Conservation (phyloP, 2,329 filamentous ascomycete genomes). For the Botryotinia convoluta region DNA sequence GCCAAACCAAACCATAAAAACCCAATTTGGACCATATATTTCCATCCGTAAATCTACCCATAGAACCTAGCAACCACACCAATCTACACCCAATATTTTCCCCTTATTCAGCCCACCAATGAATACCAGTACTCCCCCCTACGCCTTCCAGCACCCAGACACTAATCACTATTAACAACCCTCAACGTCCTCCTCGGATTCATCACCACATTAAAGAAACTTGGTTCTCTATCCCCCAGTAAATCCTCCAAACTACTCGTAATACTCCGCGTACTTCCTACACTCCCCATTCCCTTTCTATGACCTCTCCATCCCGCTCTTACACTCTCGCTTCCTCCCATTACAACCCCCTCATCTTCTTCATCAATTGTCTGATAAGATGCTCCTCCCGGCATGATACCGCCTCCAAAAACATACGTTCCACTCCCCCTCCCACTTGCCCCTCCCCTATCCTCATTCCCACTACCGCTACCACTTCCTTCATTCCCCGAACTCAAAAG, state of each 20-base stretch:
- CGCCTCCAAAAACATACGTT: constrained; percentile 27
- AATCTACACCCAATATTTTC: neutral
- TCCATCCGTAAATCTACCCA: neutral
- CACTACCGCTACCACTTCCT: constrained; percentile 15
- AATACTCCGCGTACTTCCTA: constrained; percentile 32
- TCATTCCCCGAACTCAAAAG: neutral
- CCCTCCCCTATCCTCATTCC: constrained; percentile 1
- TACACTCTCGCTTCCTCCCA: constrained; percentile 20
- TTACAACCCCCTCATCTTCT: constrained; percentile 30
- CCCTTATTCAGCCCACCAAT: neutral
- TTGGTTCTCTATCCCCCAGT: constrained; percentile 62
- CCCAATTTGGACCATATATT: neutral
- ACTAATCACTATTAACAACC: constrained; percentile 56
- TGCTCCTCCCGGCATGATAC: constrained; percentile 27
- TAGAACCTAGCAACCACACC: neutral
- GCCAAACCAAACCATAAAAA: neutral
- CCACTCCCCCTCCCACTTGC: neutral
- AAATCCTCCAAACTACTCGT: constrained; percentile 52
- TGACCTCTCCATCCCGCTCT: constrained; percentile 38
- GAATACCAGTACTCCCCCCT: neutral
- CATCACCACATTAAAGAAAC: constrained; percentile 67
- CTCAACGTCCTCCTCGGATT: constrained; percentile 66
- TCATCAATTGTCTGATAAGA: constrained; percentile 33
- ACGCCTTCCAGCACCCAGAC: neutral
- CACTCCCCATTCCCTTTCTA: neutral